These are phyloP conservation scores for Erysimum cheiri DNA, from an alignment of 441 rosid species.

Conservation along the genomic window DNA sequence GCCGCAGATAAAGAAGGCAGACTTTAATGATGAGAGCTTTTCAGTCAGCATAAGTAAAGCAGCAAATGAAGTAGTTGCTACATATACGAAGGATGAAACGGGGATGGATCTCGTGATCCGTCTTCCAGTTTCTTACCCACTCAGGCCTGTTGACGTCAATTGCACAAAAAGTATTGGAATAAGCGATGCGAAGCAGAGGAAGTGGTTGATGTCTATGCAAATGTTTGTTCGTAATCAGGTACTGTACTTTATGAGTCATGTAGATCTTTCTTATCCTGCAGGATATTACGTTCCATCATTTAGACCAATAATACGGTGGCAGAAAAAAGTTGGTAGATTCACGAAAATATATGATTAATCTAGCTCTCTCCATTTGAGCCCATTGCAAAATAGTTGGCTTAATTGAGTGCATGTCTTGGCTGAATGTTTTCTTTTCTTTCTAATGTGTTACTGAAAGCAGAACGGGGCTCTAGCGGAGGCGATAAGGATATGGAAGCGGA, in stretches of 20 bases:
- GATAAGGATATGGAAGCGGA: constrained; percentile 85
- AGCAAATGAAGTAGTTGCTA: constrained; percentile 94
- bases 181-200: constrained; percentile 93
- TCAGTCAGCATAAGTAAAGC: constrained; percentile 90
- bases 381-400: neutral
- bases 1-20: constrained; percentile 88
- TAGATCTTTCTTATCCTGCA: constrained; percentile 18
- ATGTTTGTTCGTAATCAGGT: constrained; percentile 96
- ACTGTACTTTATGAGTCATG: constrained; percentile 32
- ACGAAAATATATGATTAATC: neutral
- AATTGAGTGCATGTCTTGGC: constrained; percentile 1
- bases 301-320: constrained; percentile 3
- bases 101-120: constrained; percentile 95
- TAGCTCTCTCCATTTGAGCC: constrained; percentile 9
- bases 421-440: neutral
- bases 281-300: constrained; percentile 12
- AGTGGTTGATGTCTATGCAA: constrained; percentile 97
- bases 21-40: constrained; percentile 82
- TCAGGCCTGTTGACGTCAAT: constrained; percentile 84
- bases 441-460: constrained; percentile 54
- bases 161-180: constrained; percentile 92
- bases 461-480: constrained; percentile 98
- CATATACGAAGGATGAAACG: constrained; percentile 94
- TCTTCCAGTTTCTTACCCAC: constrained; percentile 89
- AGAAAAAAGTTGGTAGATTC: neutral